Conservation (phyloP, 1,139 yeast species). For the Geotrichum australiense region DNA sequence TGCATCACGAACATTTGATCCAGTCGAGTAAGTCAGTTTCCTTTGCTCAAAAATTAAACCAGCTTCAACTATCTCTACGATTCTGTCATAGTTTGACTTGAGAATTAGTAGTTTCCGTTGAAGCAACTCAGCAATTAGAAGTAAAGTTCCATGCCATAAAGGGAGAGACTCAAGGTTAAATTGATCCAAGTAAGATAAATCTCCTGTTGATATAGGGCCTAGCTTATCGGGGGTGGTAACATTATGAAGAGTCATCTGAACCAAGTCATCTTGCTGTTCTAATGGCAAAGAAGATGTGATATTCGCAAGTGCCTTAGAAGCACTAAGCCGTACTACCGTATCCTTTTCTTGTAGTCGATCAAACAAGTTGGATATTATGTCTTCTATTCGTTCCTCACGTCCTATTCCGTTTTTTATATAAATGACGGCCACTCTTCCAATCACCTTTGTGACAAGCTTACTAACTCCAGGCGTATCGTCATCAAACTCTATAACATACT, state of each 20-base stretch:
- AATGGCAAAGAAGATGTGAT: conserved; percentile 31
- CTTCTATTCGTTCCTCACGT: conserved; percentile 4
- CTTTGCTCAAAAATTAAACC: conserved; percentile 51
- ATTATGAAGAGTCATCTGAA: conserved; percentile 29
- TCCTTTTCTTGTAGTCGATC: conserved; percentile 33
- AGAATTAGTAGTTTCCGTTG: conserved; percentile 27
- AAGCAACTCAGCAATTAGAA: conserved; percentile 42
- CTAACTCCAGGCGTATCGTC: conserved; percentile 4
- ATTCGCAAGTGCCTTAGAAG: conserved; percentile 43
- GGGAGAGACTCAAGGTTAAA: conserved; percentile 31
- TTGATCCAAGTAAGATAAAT: conserved; percentile 7
- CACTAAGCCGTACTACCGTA: conserved; percentile 40
- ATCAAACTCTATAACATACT: background rate
- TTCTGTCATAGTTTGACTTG: conserved; percentile 3
- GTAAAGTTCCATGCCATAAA: conserved; percentile 41
- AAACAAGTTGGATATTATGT: conserved; percentile 7
- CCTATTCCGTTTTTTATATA: conserved; percentile 8
- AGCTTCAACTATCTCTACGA: conserved; percentile 31
- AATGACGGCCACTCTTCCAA: conserved; percentile 33
- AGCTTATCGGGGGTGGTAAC: conserved; percentile 23
- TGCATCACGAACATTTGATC: conserved; percentile 72
- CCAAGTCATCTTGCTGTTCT: conserved; percentile 34
- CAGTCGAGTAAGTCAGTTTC: conserved; percentile 45
- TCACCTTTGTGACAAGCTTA: conserved; percentile 32
- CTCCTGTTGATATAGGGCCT: no score